These are phyloP conservation scores for Abelmoschus esculentus DNA, from an alignment of 345 rosid genomes.

Conservation along the genomic window DNA sequence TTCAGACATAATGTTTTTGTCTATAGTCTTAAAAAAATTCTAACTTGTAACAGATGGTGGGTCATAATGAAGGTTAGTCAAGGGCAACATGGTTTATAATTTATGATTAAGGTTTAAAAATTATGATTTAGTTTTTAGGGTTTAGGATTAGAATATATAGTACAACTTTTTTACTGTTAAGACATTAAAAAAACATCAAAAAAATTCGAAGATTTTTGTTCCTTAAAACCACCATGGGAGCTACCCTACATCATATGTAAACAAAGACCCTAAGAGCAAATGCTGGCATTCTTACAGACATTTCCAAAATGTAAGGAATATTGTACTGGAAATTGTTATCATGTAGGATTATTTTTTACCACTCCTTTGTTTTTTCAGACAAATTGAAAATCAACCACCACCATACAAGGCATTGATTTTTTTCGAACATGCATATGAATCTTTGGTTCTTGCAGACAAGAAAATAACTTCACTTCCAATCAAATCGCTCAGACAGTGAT, in stretches of 20 bases:
- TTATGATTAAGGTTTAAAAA: too few species aligned
- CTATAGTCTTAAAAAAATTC: too few species aligned
- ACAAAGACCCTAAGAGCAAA: constrained; percentile 1
- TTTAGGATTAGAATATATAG: too few species aligned
- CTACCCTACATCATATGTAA: not conserved
- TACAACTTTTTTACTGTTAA: too few species aligned
- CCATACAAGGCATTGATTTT: not conserved
- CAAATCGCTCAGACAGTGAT: not conserved
- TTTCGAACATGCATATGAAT: not conserved
- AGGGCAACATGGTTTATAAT: too few species aligned
- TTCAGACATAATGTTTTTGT: too few species aligned
- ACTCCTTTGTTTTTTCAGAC: not conserved
- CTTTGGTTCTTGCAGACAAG: not conserved
- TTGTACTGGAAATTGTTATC: constrained; percentile 7
- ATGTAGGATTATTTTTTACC: not conserved
- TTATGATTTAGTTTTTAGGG: too few species aligned
- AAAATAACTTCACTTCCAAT: not conserved
- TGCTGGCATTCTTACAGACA: not conserved
- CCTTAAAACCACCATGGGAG: not conserved
- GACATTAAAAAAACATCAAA: too few species aligned
- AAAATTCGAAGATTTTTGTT: too few species aligned
- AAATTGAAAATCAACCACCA: not conserved
- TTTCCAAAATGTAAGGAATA: constrained; percentile 4
- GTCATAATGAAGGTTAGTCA: not conserved
- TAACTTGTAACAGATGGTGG: not conserved